These are phyloP conservation scores for Plectosphaerella sp. DNA, from an alignment of 2,329 filamentous ascomycete genomes.

Conservation along the genomic window DNA sequence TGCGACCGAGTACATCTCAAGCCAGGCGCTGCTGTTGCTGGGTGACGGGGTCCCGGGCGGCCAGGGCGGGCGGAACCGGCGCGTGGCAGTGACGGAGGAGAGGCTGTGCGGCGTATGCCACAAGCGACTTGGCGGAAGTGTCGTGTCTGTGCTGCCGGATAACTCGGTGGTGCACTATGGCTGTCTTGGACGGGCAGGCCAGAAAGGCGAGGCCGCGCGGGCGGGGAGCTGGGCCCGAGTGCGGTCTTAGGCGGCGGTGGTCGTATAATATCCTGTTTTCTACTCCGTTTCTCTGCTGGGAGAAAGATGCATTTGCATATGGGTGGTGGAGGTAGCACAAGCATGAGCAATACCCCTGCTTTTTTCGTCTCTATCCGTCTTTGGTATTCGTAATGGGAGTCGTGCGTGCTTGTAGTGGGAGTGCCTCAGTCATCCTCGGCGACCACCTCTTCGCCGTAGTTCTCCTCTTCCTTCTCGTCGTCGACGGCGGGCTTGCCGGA, in stretches of 20 bases:
- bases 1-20: constrained; percentile 73
- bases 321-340: constrained; percentile 13
- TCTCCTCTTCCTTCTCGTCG: constrained; percentile 63
- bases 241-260: constrained; percentile 20
- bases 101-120: constrained; percentile 88
- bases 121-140: constrained; percentile 86
- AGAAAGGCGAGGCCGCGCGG: constrained; percentile 25
- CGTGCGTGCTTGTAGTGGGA: neutral
- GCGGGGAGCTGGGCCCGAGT: constrained; percentile 31
- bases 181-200: constrained; percentile 55
- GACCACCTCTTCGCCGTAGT: constrained; percentile 79
- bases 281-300: constrained; percentile 4
- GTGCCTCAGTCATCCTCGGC: constrained; percentile 53
- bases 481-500: constrained; percentile 29
- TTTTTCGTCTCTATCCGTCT: constrained; percentile 1
- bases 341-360: constrained; percentile 22
- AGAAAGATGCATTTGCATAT: constrained; percentile 17
- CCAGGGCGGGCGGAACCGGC: constrained; percentile 50
- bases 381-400: neutral
- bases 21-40: constrained; percentile 68
- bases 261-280: constrained; percentile 6
- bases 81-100: constrained; percentile 83
- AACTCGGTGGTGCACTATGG: constrained; percentile 79
- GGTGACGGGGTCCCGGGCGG: constrained; percentile 58
- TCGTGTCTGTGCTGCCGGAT: constrained; percentile 85